Base-by-base conservation (phyloP, 129 eudicot genomes). In the Smallanthus sonchifolius region DNA sequence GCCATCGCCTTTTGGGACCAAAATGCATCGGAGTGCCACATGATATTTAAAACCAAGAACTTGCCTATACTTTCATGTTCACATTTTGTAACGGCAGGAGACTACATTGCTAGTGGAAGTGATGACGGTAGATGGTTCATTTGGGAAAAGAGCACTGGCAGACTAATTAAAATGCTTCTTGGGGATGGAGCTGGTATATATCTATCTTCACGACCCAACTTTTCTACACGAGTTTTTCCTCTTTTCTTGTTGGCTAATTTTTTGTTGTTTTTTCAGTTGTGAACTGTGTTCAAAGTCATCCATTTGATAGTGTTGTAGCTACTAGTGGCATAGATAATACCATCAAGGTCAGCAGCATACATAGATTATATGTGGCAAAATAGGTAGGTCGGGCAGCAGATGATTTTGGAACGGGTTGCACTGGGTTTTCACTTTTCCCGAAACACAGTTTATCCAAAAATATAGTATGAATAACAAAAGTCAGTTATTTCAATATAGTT, bases 61-160 rank as follows among this genome's bases (percentile, higher is more conserved):
- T 76, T 20, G 65, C 34, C 3, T 34, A 20, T 67, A 57, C 20
- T 64, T 62, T 60, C 49, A 61, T 78, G 68, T 52, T 47, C 49
- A 79, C 75, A 67, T 65, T 66, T 48, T 39, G 8, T 72, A 32
- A 63, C 70, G 74, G 82, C 83, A 95, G 99, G 99, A 47, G 94
- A 91, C 73, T 95, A 82, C 72, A 74, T 95, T 85, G 99, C 94
- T 66, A 86, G 94, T 70, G 99, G 99, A 81, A 95, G 99, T 77
- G 99, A 95, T 75, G 97, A 91, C 88, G 99, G 99, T 19, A 86
- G 96, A 77, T 95, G 96, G 96, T 95, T 91, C 75, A 91, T 95
- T 49, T 95, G 99, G 99, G 99, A 95, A 65, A 95, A 95, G 84
- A 88, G 75, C 84, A 95, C 97, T 61, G 94, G 91, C 44, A 92